These are phyloP conservation scores for Zopfochytrium polystomum DNA, from an alignment of 371 early-diverging fungal species.

Conservation along the genomic window DNA sequence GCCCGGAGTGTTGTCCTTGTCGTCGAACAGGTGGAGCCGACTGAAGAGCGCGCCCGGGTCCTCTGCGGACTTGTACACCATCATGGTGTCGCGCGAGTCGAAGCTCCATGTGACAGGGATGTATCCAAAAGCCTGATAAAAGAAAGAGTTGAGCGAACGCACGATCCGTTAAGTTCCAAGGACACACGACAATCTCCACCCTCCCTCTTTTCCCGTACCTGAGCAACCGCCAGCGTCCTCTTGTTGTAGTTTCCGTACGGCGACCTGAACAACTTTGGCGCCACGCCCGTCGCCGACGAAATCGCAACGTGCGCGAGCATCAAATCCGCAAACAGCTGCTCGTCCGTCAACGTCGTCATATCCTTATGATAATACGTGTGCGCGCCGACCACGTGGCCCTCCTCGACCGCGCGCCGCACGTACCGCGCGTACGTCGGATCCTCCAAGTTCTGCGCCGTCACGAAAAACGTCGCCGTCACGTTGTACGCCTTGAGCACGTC, in stretches of 20 bases:
- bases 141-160: background rate
- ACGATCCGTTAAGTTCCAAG: background rate
- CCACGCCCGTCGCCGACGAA: background rate
- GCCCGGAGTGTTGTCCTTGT: background rate
- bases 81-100: no score
- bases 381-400: background rate
- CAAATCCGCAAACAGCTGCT: conserved; percentile 1
- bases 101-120: background rate
- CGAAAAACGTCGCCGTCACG: conserved; percentile 1
- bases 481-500: background rate
- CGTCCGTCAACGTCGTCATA: background rate
- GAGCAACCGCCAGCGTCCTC: background rate
- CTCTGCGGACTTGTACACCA: no score
- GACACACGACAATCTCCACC: no score
- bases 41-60: background rate
- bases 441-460: background rate
- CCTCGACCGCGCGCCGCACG: background rate
- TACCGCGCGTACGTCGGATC: no score
- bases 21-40: background rate
- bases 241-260: conserved; percentile 10
- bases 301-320: background rate
- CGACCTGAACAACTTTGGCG: background rate
- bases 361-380: background rate
- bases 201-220: background rate
- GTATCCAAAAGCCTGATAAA: background rate